Evolutionary conservation across 2,329 filamentous ascomycete species (phyloP).

Genomic region (Parafenestella ontariensis): DNA sequence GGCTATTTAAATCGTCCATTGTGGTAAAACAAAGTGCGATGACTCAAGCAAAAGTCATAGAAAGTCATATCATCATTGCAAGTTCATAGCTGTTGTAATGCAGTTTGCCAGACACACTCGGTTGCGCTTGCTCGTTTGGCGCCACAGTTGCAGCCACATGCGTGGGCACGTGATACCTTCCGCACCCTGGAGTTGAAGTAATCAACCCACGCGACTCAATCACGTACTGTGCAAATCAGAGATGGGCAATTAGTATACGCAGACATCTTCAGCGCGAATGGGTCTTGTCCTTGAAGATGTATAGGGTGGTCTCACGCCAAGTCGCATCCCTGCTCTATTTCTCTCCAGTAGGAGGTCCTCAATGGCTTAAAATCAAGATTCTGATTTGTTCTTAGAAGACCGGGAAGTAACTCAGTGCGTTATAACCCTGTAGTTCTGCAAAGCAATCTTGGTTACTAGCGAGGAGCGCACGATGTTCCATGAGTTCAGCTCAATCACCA

Average conservation of each 20-base stretch:
- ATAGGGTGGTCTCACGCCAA: no score
- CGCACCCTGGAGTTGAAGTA: no score
- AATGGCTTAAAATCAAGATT: no score
- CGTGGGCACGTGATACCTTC: slow-evolving; percentile 10
- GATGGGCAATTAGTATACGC: neutral
- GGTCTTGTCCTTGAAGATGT: neutral
- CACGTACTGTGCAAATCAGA: neutral
- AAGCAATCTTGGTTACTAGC: neutral
- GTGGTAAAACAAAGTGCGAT: neutral
- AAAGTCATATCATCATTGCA: slow-evolving; percentile 4
- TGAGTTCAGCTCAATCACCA: neutral
- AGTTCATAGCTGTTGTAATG: slow-evolving; percentile 4
- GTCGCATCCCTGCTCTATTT: no score
- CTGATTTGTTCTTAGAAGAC: no score
- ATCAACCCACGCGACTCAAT: neutral
- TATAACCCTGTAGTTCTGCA: no score
- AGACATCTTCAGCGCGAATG: neutral
- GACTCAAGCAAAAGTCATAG: neutral
- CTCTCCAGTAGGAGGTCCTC: no score
- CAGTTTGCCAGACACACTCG: slow-evolving; percentile 7
- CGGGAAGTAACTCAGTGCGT: no score
- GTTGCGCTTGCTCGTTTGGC: slow-evolving; percentile 14
- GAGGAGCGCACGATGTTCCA: no score
- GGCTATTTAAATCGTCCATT: slow-evolving; percentile 59
- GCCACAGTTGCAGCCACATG: slow-evolving; percentile 15